A percentile compares a stretch with the other conserved stretches of the same genome.
phyloP scores from a whole-genome alignment of 139 green algal species.

The Chlamydomonas eustigma region DNA sequence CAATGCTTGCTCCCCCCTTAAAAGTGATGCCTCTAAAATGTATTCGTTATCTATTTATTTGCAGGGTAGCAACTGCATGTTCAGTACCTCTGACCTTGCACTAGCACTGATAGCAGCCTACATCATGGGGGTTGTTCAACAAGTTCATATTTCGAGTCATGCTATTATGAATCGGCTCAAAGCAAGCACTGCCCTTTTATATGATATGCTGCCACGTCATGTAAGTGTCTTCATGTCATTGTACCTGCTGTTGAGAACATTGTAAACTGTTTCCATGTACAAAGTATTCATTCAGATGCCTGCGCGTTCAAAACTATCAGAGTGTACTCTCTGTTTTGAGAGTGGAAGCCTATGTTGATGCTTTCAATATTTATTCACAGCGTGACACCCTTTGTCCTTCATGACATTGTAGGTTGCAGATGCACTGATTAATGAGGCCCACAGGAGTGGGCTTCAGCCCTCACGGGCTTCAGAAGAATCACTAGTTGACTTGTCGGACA shows the following conservation, averaged over 20 bases:
- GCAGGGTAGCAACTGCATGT: no score
- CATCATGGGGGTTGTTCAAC: neutral
- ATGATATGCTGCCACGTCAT: neutral
- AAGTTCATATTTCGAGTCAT: neutral
- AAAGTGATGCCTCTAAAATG: no score
- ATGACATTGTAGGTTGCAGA: no score
- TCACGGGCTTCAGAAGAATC: no score
- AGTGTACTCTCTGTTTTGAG: neutral
- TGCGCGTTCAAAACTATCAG: no score
- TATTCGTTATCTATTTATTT: no score
- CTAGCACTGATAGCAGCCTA: neutral
- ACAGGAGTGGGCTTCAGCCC: no score
- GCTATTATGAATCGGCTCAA: neutral
- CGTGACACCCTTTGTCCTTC: no score
- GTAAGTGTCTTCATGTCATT: neutral
- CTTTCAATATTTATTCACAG: neutral
- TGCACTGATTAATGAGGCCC: no score
- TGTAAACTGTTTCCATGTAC: neutral
- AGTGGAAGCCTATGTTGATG: neutral
- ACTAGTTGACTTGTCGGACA: no score
- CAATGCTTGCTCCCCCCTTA: no score
- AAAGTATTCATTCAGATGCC: no score
- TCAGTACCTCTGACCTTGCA: neutral
- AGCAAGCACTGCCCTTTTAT: neutral
- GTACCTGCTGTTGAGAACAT: neutral